Percentiles rank a stretch among this genome's conserved stretches.
Evolutionary conservation across 768 basidiomycete species (phyloP).

Genomic region (Boletus tylopilopsis): DNA sequence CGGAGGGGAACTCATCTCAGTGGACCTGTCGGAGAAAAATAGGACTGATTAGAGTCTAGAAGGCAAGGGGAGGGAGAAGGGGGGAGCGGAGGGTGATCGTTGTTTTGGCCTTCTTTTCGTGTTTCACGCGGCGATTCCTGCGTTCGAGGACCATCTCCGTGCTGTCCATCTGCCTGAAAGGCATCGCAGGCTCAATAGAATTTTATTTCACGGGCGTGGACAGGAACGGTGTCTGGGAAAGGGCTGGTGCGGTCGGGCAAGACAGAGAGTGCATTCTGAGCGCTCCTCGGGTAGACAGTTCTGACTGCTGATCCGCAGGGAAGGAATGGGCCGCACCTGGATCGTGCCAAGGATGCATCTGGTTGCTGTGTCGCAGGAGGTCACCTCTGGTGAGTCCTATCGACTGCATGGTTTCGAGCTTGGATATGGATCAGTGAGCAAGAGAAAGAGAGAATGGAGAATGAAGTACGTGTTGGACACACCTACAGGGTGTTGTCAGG

Average conservation of each 20-base stretch:
- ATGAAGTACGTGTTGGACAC: too few relatives aligned
- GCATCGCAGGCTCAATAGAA: constrained; percentile 45
- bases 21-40: constrained; percentile 38
- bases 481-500: too few relatives aligned
- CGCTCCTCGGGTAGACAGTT: constrained; percentile 36
- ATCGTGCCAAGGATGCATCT: constrained; percentile 72
- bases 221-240: constrained; percentile 39
- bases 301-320: constrained; percentile 32
- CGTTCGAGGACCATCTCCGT: constrained; percentile 79
- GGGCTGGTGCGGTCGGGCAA: constrained; percentile 43
- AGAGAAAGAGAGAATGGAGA: too few relatives aligned
- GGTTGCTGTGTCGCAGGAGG: constrained; percentile 63
- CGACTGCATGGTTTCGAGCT: too few relatives aligned
- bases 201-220: constrained; percentile 64
- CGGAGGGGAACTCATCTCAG: too few relatives aligned
- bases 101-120: constrained; percentile 43
- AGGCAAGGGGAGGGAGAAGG: constrained; percentile 47
- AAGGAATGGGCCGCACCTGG: constrained; percentile 42
- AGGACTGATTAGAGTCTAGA: constrained; percentile 35
- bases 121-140: constrained; percentile 53
- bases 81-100: too few relatives aligned
- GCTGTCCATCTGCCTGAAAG: constrained; percentile 59
- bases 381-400: constrained; percentile 77
- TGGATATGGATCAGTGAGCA: too few relatives aligned
- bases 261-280: constrained; percentile 47